Evolutionary conservation across 495 filamentous ascomycete species (phyloP).

Genomic region (Daldinia childiae): DNA sequence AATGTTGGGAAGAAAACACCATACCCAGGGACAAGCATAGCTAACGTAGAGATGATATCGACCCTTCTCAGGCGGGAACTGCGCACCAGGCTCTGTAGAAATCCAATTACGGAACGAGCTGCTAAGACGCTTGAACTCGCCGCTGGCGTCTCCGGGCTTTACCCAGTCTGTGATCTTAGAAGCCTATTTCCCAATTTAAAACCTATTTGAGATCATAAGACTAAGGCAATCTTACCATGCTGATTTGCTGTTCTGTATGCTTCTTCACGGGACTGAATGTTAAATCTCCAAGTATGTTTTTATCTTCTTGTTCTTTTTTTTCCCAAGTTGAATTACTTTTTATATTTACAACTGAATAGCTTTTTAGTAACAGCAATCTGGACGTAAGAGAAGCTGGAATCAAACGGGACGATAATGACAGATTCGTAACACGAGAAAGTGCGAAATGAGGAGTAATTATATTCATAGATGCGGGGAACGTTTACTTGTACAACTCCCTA

Average conservation of each 20-base stretch:
- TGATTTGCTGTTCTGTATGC: slow-evolving; percentile 17
- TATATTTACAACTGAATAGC: neutral
- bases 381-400: neutral
- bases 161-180: slow-evolving; percentile 86
- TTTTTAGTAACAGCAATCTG: neutral
- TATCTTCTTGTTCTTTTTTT: neutral
- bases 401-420: neutral
- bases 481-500: neutral
- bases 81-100: slow-evolving; percentile 63
- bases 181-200: slow-evolving; percentile 12
- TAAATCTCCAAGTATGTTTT: neutral
- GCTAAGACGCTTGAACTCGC: slow-evolving; percentile 87
- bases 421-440: slow-evolving; percentile 7
- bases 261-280: neutral
- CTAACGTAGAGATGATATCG: slow-evolving; percentile 83
- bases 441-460: slow-evolving; percentile 2
- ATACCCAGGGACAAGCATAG: slow-evolving; percentile 80
- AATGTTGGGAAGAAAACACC: slow-evolving; percentile 8
- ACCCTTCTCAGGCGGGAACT: slow-evolving; percentile 76
- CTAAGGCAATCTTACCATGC: slow-evolving; percentile 26
- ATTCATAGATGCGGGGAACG: slow-evolving; percentile 34
- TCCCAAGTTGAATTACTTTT: neutral
- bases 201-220: neutral
- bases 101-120: slow-evolving; percentile 78
- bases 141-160: slow-evolving; percentile 72